phyloP scores from a whole-genome alignment of 176 grass and related monocot species.

The Secale cereale region DNA sequence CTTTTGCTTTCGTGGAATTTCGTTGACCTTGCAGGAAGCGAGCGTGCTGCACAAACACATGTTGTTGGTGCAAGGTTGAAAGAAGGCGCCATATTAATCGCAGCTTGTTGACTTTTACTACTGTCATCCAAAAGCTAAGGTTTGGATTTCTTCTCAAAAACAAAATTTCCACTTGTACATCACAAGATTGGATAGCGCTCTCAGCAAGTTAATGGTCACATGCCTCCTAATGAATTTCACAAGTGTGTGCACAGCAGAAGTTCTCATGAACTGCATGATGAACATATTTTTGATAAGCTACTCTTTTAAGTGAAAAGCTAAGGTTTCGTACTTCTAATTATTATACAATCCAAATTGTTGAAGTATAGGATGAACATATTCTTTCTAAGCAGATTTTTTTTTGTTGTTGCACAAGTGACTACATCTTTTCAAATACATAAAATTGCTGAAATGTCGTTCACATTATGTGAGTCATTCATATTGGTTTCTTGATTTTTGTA shows the following conservation, averaged over 20 bases:
- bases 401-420: too few species aligned
- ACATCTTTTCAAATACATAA: too few species aligned
- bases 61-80: constrained; percentile 77
- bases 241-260: background rate
- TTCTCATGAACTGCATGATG: background rate
- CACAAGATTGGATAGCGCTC: background rate
- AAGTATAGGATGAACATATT: too few species aligned
- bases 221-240: background rate
- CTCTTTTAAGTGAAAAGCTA: too few species aligned
- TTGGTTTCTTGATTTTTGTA: background rate
- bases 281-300: too few species aligned
- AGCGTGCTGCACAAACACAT: constrained; percentile 82
- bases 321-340: too few species aligned
- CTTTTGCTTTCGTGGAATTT: constrained; percentile 68
- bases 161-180: background rate
- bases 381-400: too few species aligned
- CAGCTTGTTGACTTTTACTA: constrained; percentile 82
- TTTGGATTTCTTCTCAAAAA: constrained; percentile 9
- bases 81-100: constrained; percentile 30
- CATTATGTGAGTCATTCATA: background rate
- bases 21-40: constrained; percentile 92
- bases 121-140: constrained; percentile 94
- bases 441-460: background rate
- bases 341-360: too few species aligned
- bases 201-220: background rate